Evolutionary conservation across 1,284 basidiomycete genomes (phyloP).

Genomic region (Cutaneotrichosporon spelunceum): DNA sequence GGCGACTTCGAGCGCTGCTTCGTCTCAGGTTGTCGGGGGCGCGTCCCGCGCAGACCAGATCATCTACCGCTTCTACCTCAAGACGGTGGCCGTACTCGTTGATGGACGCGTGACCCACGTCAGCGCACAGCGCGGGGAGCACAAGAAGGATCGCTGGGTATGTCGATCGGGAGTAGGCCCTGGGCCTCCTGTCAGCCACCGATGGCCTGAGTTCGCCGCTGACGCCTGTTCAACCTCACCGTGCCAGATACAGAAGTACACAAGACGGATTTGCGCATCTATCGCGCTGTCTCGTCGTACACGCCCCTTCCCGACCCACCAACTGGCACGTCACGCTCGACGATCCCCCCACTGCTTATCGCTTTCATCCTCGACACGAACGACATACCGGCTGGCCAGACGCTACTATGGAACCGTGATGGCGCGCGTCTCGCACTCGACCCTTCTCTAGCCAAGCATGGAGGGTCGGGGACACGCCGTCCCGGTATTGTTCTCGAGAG

Average conservation of each 20-base stretch:
- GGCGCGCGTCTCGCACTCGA: constrained; percentile 35
- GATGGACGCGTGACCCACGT: constrained; percentile 47
- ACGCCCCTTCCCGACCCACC: constrained; percentile 17
- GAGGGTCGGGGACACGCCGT: constrained; percentile 26
- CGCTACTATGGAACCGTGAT: constrained; percentile 40
- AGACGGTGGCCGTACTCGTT: constrained; percentile 47
- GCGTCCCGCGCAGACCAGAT: constrained; percentile 45
- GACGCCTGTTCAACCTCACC: constrained; percentile 45
- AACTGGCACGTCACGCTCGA: constrained; percentile 16
- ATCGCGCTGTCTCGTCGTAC: constrained; percentile 38
- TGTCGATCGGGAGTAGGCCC: constrained; percentile 14
- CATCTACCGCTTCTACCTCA: constrained; percentile 48
- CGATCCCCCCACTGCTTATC: constrained; percentile 47
- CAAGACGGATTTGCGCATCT: constrained; percentile 44
- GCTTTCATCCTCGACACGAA: constrained; percentile 50
- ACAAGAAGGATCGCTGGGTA: constrained; percentile 51
- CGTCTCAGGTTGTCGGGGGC: constrained; percentile 23
- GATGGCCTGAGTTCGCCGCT: constrained; percentile 3
- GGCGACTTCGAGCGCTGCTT: constrained; percentile 26
- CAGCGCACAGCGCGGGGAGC: constrained; percentile 27
- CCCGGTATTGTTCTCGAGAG: constrained; percentile 47
- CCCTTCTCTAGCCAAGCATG: constrained; percentile 18
- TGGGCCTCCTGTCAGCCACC: neutral
- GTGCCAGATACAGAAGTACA: constrained; percentile 47
- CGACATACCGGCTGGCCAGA: constrained; percentile 43